Evolutionary conservation across 2,329 filamentous ascomycete genomes (phyloP).

Genomic region (Chaetomiaceae sp.): DNA sequence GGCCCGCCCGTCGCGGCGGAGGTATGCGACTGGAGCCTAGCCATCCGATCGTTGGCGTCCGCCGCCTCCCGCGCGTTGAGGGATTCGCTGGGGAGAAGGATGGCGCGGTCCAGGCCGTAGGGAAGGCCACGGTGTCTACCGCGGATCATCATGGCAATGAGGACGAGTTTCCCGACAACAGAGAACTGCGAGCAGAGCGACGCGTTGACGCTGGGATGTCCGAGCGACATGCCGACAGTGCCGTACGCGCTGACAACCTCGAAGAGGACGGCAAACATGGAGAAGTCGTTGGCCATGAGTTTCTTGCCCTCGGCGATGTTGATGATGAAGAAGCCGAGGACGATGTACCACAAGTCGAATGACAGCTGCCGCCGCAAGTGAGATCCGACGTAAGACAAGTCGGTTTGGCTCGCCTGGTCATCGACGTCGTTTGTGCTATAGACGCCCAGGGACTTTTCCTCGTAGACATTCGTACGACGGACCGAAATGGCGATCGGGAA

Average conservation of each 20-base stretch:
- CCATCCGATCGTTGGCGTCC: slow-evolving; percentile 38
- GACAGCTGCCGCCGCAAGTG: slow-evolving; percentile 91
- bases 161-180: slow-evolving; percentile 64
- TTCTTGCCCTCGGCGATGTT: slow-evolving; percentile 77
- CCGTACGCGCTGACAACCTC: slow-evolving; percentile 90
- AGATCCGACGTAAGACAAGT: slow-evolving; percentile 79
- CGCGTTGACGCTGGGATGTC: slow-evolving; percentile 70
- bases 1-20: slow-evolving; percentile 30
- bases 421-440: slow-evolving; percentile 51
- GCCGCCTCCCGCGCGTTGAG: slow-evolving; percentile 51
- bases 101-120: slow-evolving; percentile 61
- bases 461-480: slow-evolving; percentile 91
- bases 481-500: slow-evolving; percentile 96
- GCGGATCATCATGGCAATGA: slow-evolving; percentile 66
- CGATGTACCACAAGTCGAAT: slow-evolving; percentile 97
- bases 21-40: slow-evolving; percentile 35
- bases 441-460: slow-evolving; percentile 80
- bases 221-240: slow-evolving; percentile 86
- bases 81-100: slow-evolving; percentile 54
- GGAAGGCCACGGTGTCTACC: slow-evolving; percentile 65
- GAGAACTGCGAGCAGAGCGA: slow-evolving; percentile 81
- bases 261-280: slow-evolving; percentile 69
- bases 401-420: slow-evolving; percentile 49
- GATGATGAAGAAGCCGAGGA: slow-evolving; percentile 88
- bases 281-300: slow-evolving; percentile 59